These are phyloP conservation scores for Trichoderma atroviride DNA, from an alignment of 2,329 filamentous ascomycete genomes.

Conservation along the genomic window DNA sequence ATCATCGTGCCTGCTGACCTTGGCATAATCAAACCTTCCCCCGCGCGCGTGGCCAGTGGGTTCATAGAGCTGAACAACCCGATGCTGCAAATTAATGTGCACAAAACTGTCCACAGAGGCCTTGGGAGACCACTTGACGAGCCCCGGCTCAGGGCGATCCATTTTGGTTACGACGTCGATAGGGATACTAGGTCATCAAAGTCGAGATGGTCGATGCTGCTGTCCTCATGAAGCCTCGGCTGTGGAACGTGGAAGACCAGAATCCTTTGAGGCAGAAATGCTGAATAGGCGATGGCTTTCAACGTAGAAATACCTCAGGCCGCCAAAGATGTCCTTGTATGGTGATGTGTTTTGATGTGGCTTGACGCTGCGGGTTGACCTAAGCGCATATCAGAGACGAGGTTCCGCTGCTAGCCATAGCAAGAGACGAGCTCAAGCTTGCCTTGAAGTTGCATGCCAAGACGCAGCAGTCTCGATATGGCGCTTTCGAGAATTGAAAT, in stretches of 20 bases:
- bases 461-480: background rate
- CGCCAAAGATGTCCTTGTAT: background rate
- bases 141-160: slow-evolving; percentile 63
- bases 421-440: background rate
- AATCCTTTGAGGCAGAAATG: background rate
- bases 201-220: background rate
- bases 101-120: slow-evolving; percentile 62
- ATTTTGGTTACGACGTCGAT: slow-evolving; percentile 39
- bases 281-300: background rate
- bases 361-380: background rate
- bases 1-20: slow-evolving; percentile 62
- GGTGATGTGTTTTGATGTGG: background rate
- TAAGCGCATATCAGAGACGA: slow-evolving; percentile 7
- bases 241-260: background rate
- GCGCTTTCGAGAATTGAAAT: background rate
- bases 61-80: slow-evolving; percentile 64
- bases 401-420: slow-evolving; percentile 14
- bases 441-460: background rate
- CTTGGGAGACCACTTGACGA: slow-evolving; percentile 69
- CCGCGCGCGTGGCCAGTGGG: slow-evolving; percentile 61
- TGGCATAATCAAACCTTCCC: slow-evolving; percentile 60
- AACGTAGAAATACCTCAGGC: background rate
- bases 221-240: background rate
- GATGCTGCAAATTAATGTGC: slow-evolving; percentile 66
- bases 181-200: background rate